Evolutionary conservation across 768 basidiomycete species (phyloP).

Genomic region (Termitomyces bulborhizus): DNA sequence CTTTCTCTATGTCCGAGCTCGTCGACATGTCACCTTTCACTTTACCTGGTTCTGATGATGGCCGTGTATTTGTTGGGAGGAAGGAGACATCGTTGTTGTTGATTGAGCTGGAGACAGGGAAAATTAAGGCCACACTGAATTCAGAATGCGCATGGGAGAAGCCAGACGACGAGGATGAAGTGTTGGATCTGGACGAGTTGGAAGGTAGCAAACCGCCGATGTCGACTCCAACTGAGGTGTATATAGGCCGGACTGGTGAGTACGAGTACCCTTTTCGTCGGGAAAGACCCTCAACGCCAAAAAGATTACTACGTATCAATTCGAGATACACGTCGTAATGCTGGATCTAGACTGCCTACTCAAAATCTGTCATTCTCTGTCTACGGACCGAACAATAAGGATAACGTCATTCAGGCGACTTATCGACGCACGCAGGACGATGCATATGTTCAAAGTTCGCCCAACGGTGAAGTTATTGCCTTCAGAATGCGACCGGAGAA

Average conservation of each 20-base stretch:
- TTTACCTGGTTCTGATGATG: slow-evolving; percentile 51
- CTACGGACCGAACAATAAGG: slow-evolving; percentile 90
- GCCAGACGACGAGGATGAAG: slow-evolving; percentile 39
- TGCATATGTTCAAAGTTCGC: slow-evolving; percentile 73
- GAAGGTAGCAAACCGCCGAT: slow-evolving; percentile 36
- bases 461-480: slow-evolving; percentile 73
- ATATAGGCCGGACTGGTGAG: slow-evolving; percentile 46
- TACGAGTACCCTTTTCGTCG: slow-evolving; percentile 1
- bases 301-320: slow-evolving; percentile 89
- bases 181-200: slow-evolving; percentile 37
- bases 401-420: slow-evolving; percentile 60
- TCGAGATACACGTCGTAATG: slow-evolving; percentile 33
- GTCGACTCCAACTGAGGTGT: slow-evolving; percentile 38
- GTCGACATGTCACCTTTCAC: slow-evolving; percentile 89
- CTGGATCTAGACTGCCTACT: slow-evolving; percentile 31
- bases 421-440: slow-evolving; percentile 79
- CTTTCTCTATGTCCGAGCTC: slow-evolving; percentile 87
- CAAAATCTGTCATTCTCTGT: slow-evolving; percentile 89
- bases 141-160: slow-evolving; percentile 77
- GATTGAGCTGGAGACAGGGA: slow-evolving; percentile 75
- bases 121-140: slow-evolving; percentile 67
- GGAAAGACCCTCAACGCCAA: slow-evolving; percentile 3
- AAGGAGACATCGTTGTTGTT: slow-evolving; percentile 83
- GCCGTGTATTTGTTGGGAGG: slow-evolving; percentile 79
- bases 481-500: slow-evolving; percentile 44